Conservation (phyloP, 2,329 filamentous ascomycete genomes). For the Fusarium citri region DNA sequence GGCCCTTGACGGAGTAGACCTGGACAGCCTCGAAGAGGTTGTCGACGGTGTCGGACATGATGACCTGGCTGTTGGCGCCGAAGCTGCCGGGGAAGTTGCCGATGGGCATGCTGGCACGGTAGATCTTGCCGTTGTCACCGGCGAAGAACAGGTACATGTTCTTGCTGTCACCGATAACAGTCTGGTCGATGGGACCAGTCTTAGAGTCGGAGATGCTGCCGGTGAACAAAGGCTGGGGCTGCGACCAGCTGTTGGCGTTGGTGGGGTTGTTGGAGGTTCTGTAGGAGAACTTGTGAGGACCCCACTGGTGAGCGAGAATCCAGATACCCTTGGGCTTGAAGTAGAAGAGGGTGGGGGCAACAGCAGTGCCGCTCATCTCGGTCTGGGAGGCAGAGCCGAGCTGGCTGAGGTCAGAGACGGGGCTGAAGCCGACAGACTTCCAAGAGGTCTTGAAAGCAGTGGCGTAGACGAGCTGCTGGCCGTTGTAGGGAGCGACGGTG, state of each 20-base stretch:
- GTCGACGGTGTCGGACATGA: slow-evolving; percentile 60
- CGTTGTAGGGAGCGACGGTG: slow-evolving; percentile 65
- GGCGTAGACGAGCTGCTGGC: slow-evolving; percentile 70
- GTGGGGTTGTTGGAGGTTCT: slow-evolving; percentile 68
- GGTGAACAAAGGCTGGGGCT: slow-evolving; percentile 13
- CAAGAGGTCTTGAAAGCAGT: slow-evolving; percentile 58
- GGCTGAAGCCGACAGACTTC: slow-evolving; percentile 50
- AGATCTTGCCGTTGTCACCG: slow-evolving; percentile 75
- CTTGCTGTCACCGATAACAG: slow-evolving; percentile 68
- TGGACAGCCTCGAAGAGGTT: slow-evolving; percentile 75
- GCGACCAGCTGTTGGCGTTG: slow-evolving; percentile 64
- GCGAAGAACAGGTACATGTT: slow-evolving; percentile 77
- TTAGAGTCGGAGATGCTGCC: background rate
- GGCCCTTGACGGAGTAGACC: slow-evolving; percentile 69
- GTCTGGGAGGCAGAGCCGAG: slow-evolving; percentile 15
- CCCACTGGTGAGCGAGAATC: slow-evolving; percentile 76
- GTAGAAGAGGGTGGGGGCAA: slow-evolving; percentile 70
- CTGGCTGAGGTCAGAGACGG: slow-evolving; percentile 8
- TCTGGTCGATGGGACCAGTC: slow-evolving; percentile 70
- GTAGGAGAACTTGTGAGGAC: slow-evolving; percentile 69
- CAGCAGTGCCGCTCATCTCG: background rate
- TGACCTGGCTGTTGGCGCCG: slow-evolving; percentile 56
- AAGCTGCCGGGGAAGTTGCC: slow-evolving; percentile 71
- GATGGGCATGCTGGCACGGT: slow-evolving; percentile 72
- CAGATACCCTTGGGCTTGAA: slow-evolving; percentile 71